Evolutionary conservation across 768 basidiomycete genomes (phyloP).

Genomic region (Pisolithus tinctorius): DNA sequence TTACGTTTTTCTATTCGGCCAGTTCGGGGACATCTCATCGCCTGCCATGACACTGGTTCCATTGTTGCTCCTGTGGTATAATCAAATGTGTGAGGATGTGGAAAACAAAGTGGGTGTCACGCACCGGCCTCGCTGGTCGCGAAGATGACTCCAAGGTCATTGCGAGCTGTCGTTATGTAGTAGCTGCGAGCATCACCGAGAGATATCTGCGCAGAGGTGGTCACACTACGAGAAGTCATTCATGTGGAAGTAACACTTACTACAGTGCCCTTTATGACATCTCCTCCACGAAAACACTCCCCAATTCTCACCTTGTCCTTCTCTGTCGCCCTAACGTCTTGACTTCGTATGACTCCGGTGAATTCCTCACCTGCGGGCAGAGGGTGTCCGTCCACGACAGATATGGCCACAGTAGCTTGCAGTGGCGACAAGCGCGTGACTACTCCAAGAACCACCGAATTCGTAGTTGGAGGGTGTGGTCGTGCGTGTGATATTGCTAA

Average conservation of each 20-base stretch:
- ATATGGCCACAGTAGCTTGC: conserved; percentile 79
- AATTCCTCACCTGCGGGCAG: conserved; percentile 84
- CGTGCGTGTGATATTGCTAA: conserved; percentile 59
- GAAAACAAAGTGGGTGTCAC: conserved; percentile 11
- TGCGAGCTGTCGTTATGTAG: conserved; percentile 85
- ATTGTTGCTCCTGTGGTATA: conserved; percentile 58
- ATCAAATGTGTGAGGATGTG: not conserved
- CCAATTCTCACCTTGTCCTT: conserved; percentile 86
- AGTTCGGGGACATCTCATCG: conserved; percentile 83
- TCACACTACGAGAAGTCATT: not conserved
- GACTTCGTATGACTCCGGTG: conserved; percentile 77
- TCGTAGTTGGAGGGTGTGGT: conserved; percentile 66
- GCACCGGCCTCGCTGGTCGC: conserved; percentile 82
- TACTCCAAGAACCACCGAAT: conserved; percentile 74
- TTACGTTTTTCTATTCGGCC: conserved; percentile 77
- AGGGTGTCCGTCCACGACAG: conserved; percentile 81
- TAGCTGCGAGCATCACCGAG: conserved; percentile 89
- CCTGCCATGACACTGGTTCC: conserved; percentile 85
- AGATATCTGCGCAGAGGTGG: conserved; percentile 56
- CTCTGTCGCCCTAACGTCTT: conserved; percentile 87
- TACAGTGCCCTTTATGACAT: conserved; percentile 81
- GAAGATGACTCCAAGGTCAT: conserved; percentile 88
- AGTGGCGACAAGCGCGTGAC: conserved; percentile 78
- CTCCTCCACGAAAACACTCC: conserved; percentile 88
- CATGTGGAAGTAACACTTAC: conserved; percentile 38